These are phyloP conservation scores for Carex parvula DNA, from an alignment of 176 grass and related monocot species.

Conservation along the genomic window DNA sequence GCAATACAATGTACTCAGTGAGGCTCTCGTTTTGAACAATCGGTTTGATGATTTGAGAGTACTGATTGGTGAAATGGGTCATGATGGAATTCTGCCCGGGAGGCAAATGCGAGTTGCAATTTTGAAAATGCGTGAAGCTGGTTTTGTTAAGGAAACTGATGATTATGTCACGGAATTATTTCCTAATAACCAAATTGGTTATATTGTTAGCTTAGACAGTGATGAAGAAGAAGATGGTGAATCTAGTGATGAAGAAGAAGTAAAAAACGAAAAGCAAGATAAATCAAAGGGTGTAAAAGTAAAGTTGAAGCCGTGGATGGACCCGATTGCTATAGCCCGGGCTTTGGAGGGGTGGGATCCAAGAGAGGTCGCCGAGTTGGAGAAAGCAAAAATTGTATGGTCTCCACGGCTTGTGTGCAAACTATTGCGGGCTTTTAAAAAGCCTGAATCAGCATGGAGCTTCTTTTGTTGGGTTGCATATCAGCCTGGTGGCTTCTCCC, in stretches of 20 bases:
- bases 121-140: slow-evolving; percentile 47
- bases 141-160: slow-evolving; percentile 48
- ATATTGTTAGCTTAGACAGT: slow-evolving; percentile 33
- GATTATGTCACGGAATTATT: slow-evolving; percentile 54
- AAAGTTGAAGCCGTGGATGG: slow-evolving; percentile 79
- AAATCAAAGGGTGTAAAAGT: slow-evolving; percentile 4
- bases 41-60: slow-evolving; percentile 50
- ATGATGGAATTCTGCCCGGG: slow-evolving; percentile 70
- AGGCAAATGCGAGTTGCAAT: slow-evolving; percentile 46
- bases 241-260: slow-evolving; percentile 24
- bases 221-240: slow-evolving; percentile 56
- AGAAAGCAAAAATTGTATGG: slow-evolving; percentile 55
- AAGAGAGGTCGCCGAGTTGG: slow-evolving; percentile 56
- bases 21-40: slow-evolving; percentile 30
- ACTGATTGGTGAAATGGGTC: slow-evolving; percentile 57
- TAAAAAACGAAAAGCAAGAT: background rate
- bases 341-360: slow-evolving; percentile 71
- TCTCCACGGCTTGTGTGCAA: slow-evolving; percentile 87
- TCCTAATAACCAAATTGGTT: slow-evolving; percentile 47
- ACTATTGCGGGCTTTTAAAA: slow-evolving; percentile 72
- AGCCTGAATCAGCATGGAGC: slow-evolving; percentile 62
- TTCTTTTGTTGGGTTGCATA: slow-evolving; percentile 96
- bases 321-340: slow-evolving; percentile 53
- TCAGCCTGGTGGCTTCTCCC: slow-evolving; percentile 60
- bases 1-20: slow-evolving; percentile 71